A percentile compares a stretch with the other conserved stretches of the same genome.
Evolutionary conservation across 2,329 filamentous ascomycete species (phyloP).

Genomic region (Alternaria angustiovoidea): DNA sequence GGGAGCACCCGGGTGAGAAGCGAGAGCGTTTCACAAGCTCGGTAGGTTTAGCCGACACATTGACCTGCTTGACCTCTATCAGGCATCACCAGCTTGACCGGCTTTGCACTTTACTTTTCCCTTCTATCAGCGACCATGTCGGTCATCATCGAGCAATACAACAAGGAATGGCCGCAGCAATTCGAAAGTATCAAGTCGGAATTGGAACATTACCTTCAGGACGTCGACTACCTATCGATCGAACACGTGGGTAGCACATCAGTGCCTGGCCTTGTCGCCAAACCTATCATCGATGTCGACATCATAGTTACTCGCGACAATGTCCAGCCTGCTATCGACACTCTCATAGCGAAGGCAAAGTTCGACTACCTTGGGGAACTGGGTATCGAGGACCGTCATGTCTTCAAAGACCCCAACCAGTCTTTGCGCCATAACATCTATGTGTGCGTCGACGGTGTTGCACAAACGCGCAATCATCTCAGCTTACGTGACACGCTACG

Average conservation of each 20-base stretch:
- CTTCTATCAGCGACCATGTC: conserved; percentile 24
- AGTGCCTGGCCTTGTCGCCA: conserved; percentile 45
- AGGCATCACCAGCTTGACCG: neutral
- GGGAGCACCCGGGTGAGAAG: conserved; percentile 9
- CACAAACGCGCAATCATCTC: conserved; percentile 50
- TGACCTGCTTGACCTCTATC: conserved; percentile 1
- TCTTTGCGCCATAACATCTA: conserved; percentile 46
- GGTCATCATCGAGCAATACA: conserved; percentile 36
- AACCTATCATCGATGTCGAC: conserved; percentile 51
- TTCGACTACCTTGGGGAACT: conserved; percentile 50
- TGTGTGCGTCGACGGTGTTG: conserved; percentile 46
- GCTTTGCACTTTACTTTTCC: neutral
- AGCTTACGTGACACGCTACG: conserved; percentile 49
- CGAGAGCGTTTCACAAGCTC: conserved; percentile 3
- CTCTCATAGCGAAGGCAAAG: conserved; percentile 40
- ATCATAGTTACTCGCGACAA: conserved; percentile 40
- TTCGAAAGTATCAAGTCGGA: conserved; percentile 31
- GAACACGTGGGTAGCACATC: conserved; percentile 52
- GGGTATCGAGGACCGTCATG: conserved; percentile 47
- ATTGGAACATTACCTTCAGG: conserved; percentile 26
- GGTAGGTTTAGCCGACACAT: conserved; percentile 16
- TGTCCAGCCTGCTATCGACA: conserved; percentile 36
- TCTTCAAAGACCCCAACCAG: conserved; percentile 44
- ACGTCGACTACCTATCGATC: conserved; percentile 32
- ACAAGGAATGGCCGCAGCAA: conserved; percentile 38